These are phyloP conservation scores for Apiospora rasikravindrae DNA, from an alignment of 2,329 filamentous ascomycete species.

Conservation along the genomic window DNA sequence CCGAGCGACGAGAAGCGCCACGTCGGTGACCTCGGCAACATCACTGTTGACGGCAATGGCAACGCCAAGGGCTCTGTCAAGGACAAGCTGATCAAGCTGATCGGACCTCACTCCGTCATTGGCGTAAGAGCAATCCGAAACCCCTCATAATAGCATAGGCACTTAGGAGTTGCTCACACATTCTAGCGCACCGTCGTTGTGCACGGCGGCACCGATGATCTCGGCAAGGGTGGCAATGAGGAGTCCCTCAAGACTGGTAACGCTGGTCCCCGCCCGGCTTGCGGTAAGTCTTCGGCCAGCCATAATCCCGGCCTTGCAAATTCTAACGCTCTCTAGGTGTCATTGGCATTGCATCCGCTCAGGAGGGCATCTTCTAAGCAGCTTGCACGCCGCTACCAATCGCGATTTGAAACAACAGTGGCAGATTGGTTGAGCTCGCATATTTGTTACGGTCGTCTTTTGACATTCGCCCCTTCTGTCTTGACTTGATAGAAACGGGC, in stretches of 20 bases:
- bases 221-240: constrained; percentile 88
- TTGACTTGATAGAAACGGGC: background rate
- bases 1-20: constrained; percentile 84
- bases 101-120: constrained; percentile 92
- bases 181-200: constrained; percentile 88
- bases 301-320: background rate
- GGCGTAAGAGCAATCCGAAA: constrained; percentile 65
- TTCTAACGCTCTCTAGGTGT: constrained; percentile 61
- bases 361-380: constrained; percentile 42
- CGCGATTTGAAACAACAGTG: background rate
- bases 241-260: constrained; percentile 99
- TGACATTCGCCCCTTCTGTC: background rate
- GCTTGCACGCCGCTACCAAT: background rate
- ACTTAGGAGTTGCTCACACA: constrained; percentile 31
- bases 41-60: constrained; percentile 92
- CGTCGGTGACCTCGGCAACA: constrained; percentile 97
- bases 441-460: background rate
- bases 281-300: constrained; percentile 67
- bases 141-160: background rate
- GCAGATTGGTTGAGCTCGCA: background rate
- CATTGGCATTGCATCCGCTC: constrained; percentile 80
- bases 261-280: constrained; percentile 90
- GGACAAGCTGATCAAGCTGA: constrained; percentile 91
- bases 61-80: constrained; percentile 80
- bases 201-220: constrained; percentile 94